Conservation (phyloP, 805 yeast species). For the Lachancea nothofagi region DNA sequence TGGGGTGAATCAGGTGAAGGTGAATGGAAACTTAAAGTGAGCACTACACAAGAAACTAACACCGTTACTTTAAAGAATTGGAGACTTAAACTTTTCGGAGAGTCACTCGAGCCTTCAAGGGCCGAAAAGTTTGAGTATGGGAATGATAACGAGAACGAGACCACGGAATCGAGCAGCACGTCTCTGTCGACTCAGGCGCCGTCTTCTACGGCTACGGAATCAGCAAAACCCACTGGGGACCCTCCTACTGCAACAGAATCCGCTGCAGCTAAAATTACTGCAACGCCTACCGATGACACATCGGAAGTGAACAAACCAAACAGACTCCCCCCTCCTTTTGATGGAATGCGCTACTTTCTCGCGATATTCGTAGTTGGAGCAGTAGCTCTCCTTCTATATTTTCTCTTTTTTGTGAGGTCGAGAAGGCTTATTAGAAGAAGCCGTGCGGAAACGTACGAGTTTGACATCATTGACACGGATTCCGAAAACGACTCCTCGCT, state of each 20-base stretch:
- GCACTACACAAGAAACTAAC: constrained; percentile 37
- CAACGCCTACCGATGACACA: constrained; percentile 9
- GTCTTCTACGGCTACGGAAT: constrained; percentile 2
- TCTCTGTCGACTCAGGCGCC: background rate
- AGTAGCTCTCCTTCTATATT: constrained; percentile 39
- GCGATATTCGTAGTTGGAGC: constrained; percentile 57
- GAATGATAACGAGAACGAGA: constrained; percentile 29
- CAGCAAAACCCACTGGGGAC: background rate
- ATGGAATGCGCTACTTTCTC: constrained; percentile 57
- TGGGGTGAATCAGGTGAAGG: constrained; percentile 96
- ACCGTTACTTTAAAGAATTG: constrained; percentile 51
- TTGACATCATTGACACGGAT: constrained; percentile 71
- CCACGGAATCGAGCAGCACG: background rate
- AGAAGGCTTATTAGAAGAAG: constrained; percentile 46
- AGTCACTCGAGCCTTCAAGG: constrained; percentile 55
- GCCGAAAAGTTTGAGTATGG: constrained; percentile 51
- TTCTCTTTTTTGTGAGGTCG: constrained; percentile 38
- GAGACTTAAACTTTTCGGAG: constrained; percentile 82
- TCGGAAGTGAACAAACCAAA: constrained; percentile 24
- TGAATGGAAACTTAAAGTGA: constrained; percentile 70
- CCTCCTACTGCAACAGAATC: constrained; percentile 7
- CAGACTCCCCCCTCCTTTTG: constrained; percentile 37
- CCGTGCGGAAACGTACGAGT: constrained; percentile 67
- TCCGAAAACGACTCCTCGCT: constrained; percentile 34
- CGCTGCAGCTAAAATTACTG: constrained; percentile 7